Percentiles rank a stretch among this genome's conserved stretches.
phyloP scores from a whole-genome alignment of 495 filamentous ascomycete genomes.

The Cercophora scortea region DNA sequence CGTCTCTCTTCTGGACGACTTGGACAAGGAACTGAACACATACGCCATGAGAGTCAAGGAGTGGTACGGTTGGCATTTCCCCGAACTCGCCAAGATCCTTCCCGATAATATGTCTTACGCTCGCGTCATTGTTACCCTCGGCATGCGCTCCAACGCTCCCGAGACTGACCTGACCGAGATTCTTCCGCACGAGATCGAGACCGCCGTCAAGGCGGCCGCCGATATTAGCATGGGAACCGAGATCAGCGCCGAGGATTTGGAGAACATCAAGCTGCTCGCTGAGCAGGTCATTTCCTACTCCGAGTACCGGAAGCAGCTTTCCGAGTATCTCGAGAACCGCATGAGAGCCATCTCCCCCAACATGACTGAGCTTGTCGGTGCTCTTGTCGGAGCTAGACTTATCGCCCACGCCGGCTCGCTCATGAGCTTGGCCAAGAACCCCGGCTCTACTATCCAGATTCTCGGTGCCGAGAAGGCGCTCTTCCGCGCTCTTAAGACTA shows the following conservation, averaged over 20 bases:
- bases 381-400: constrained; percentile 88
- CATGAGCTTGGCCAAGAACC: constrained; percentile 92
- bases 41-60: constrained; percentile 99
- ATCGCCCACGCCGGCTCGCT: constrained; percentile 95
- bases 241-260: constrained; percentile 79
- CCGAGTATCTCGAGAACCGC: constrained; percentile 79
- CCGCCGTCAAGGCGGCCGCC: constrained; percentile 83
- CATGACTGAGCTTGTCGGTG: constrained; percentile 85
- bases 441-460: constrained; percentile 94
- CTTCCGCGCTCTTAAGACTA: constrained; percentile 97
- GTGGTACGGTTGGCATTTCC: constrained; percentile 99
- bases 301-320: constrained; percentile 81
- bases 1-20: constrained; percentile 85
- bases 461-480: constrained; percentile 97
- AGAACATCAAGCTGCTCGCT: constrained; percentile 82
- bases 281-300: constrained; percentile 88
- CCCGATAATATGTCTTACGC: constrained; percentile 97
- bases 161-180: constrained; percentile 80
- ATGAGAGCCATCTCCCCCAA: constrained; percentile 98
- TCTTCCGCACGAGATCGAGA: constrained; percentile 92
- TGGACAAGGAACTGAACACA: constrained; percentile 97
- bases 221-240: constrained; percentile 98
- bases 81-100: constrained; percentile 91
- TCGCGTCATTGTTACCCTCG: constrained; percentile 76
- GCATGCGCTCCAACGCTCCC: constrained; percentile 70